Base-by-base conservation (phyloP, 805 yeast genomes). In the Candida vartiovaarae region DNA sequence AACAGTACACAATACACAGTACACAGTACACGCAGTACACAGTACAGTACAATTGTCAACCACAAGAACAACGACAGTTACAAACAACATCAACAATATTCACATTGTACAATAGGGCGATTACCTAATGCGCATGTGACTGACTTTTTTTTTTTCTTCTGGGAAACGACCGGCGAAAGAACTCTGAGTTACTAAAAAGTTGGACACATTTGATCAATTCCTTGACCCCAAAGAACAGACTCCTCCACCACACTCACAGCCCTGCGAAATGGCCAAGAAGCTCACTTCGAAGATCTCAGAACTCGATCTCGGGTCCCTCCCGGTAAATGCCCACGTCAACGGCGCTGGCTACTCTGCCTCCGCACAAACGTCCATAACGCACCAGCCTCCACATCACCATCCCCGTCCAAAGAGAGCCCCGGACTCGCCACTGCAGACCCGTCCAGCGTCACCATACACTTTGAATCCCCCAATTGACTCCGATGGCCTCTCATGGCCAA, bases 401-500 rank as follows among this genome's bases (percentile, higher is more conserved):
- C 38, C 35, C 45, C 42, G 44, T 33, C 46, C 40, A 45, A 20
- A 37, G 45, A 39, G 41, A 50, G 41, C 44, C 42, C 36, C 47
- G 41, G 66, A 61, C 40, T 76, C 89, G 1, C 90, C 90, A 11
- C 67, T 83, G 45, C 82, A 75, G 52, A 81, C 88, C 3, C 71
- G 89, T 56, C 86, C 88, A 2, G 89, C 90, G 0, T 78, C 89
- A 4, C 95, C 95, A 23, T 84, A 81, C 60, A 84, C 95, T 2
- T 62, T 84, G 42, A 81, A 79, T 50, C 90, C 96, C 0, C 93
- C 96, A 20, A 82, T 89, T 31, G 96, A 88, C 57, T 79, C 75
- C 36, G 96, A 87, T 63, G 96, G 96, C 0, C 74, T 91, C 38
- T 87, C 96, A 36, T 91, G 96, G 96, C 98, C 97, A 15, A 80